phyloP scores from a whole-genome alignment of 2,329 filamentous ascomycete species.

The Venturia oleaginea region DNA sequence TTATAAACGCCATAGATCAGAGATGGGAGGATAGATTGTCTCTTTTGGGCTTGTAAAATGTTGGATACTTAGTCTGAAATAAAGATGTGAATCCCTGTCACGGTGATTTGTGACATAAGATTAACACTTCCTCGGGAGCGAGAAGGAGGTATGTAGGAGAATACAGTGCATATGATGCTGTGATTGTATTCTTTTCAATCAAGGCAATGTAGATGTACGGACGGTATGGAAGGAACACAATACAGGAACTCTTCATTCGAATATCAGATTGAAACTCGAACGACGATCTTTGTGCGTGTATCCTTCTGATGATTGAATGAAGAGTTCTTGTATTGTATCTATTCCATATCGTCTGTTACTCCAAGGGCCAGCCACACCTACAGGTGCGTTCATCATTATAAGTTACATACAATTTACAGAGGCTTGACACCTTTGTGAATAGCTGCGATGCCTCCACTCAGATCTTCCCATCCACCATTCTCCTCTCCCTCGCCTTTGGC shows the following conservation, averaged over 20 bases:
- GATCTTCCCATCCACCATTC: constrained; percentile 67
- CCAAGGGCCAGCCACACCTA: background rate
- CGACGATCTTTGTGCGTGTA: background rate
- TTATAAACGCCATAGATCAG: background rate
- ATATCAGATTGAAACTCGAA: background rate
- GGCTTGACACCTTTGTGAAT: constrained; percentile 97
- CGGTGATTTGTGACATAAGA: background rate
- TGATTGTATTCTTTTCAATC: background rate
- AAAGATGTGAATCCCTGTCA: too few relatives aligned
- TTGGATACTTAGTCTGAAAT: background rate
- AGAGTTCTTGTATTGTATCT: background rate
- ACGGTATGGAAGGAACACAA: background rate
- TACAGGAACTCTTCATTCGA: background rate
- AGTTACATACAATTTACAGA: background rate
- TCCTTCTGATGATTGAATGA: background rate
- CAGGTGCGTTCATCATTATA: background rate
- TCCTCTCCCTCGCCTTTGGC: constrained; percentile 35
- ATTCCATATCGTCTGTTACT: background rate
- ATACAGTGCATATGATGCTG: background rate
- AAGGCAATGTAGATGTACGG: background rate
- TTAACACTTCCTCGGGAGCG: too few relatives aligned
- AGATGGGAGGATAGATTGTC: too few relatives aligned
- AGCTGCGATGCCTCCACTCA: constrained; percentile 86
- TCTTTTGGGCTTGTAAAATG: background rate
- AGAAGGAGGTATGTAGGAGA: too few relatives aligned